Conservation (phyloP, 148 eudicot species). For the Rhododendron molle region DNA sequence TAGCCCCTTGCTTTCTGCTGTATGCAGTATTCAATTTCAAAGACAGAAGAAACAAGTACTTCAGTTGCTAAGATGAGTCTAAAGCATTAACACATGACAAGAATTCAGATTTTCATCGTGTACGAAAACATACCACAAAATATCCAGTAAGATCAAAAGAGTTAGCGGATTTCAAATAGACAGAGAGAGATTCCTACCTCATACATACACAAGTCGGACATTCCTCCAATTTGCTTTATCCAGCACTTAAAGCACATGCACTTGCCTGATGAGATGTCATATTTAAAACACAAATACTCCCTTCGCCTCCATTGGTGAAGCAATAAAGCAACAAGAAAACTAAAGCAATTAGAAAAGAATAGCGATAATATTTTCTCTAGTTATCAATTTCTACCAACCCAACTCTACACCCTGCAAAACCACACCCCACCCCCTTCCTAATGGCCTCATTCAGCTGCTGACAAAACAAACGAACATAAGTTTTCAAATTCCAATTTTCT, state of each 20-base stretch:
- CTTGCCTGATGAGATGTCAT: conserved; percentile 33
- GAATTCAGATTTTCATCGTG: not conserved
- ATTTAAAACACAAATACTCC: conserved; percentile 23
- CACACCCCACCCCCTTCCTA: not conserved
- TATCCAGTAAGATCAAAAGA: not conserved
- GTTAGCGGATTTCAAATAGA: not conserved
- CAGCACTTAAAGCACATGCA: conserved; percentile 32
- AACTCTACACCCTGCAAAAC: not conserved
- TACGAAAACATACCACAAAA: not conserved
- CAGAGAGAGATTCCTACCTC: conserved; percentile 43
- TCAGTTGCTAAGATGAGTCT: not conserved
- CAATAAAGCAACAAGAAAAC: conserved; percentile 14
- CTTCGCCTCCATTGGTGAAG: conserved; percentile 26
- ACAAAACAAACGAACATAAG: not conserved
- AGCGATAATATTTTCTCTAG: not conserved
- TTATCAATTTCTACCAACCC: not conserved
- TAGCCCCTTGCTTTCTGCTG: not conserved
- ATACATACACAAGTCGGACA: conserved; percentile 59
- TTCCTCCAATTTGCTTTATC: conserved; percentile 36
- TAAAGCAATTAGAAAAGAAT: conserved; percentile 19
- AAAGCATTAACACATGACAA: not conserved
- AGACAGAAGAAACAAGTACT: not conserved
- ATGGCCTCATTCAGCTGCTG: not conserved
- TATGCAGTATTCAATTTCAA: not conserved
- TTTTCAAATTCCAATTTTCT: not conserved